Percentiles rank a stretch among this genome's conserved stretches.
Conservation (phyloP, 208 protist species). For the Leishmania turanica region DNA sequence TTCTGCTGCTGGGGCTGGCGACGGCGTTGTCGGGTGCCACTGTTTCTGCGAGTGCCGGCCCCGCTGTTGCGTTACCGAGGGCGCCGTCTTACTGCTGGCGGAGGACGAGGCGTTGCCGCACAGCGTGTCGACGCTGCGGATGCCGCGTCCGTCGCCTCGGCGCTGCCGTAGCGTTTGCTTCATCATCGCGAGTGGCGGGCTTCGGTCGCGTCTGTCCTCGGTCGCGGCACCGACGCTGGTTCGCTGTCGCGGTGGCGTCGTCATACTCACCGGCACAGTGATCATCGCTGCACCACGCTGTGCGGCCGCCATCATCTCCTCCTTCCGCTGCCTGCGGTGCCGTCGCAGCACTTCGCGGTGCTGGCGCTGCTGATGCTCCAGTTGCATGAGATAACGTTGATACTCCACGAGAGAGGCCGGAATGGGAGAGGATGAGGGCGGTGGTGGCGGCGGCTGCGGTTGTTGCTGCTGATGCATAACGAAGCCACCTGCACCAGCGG, state of each 20-base stretch:
- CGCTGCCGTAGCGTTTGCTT: slow-evolving; percentile 12
- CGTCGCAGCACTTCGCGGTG: slow-evolving; percentile 44
- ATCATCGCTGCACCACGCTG: background rate
- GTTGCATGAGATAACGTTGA: slow-evolving; percentile 34
- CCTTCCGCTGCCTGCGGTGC: slow-evolving; percentile 16
- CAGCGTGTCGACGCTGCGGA: background rate
- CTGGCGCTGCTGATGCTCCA: slow-evolving; percentile 46
- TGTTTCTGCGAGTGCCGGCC: background rate
- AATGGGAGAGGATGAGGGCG: slow-evolving; percentile 32
- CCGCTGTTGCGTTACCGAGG: background rate
- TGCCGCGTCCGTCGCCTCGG: background rate
- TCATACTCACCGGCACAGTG: background rate
- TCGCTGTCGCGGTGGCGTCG: slow-evolving; percentile 4
- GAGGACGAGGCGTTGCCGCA: background rate
- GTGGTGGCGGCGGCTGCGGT: slow-evolving; percentile 16
- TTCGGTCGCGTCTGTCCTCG: slow-evolving; percentile 18
- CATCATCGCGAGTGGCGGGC: slow-evolving; percentile 33
- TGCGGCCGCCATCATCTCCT: background rate
- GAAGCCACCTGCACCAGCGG: background rate
- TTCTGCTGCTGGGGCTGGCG: background rate
- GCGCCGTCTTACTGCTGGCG: background rate
- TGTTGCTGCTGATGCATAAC: slow-evolving; percentile 4
- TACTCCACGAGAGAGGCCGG: slow-evolving; percentile 34
- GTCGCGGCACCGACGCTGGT: background rate
- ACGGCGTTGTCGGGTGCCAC: too few relatives aligned